Percentiles rank a stretch among this genome's conserved stretches.
These are phyloP conservation scores for Lophium mytilinum DNA, from an alignment of 495 filamentous ascomycete species.

Conservation along the genomic window DNA sequence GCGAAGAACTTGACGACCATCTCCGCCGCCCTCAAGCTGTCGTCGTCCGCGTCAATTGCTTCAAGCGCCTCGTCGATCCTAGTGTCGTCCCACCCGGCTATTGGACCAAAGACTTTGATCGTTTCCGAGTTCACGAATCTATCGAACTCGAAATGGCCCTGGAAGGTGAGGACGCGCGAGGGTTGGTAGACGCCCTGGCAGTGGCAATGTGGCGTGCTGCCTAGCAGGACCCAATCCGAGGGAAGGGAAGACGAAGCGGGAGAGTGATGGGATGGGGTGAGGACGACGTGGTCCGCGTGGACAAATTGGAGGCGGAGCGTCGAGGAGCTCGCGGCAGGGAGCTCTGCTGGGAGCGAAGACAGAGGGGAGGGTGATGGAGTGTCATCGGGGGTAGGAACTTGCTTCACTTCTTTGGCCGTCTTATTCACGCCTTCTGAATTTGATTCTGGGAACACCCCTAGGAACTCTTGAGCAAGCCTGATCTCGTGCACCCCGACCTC, in stretches of 20 bases:
- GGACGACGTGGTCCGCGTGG: conserved; percentile 14
- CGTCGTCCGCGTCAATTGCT: conserved; percentile 13
- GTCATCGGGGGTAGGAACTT: too few species aligned
- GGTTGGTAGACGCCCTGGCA: conserved; percentile 16
- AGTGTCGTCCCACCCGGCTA: conserved; percentile 1
- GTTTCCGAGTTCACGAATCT: conserved; percentile 18
- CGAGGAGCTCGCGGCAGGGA: too few species aligned
- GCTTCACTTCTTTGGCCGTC: neutral
- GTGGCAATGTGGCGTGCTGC: conserved; percentile 9
- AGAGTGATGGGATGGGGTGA: conserved; percentile 5
- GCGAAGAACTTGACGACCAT: conserved; percentile 10
- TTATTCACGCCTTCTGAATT: neutral
- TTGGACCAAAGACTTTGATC: conserved; percentile 9
- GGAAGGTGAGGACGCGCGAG: conserved; percentile 8
- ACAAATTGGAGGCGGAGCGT: conserved; percentile 8
- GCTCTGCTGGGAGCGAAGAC: too few species aligned
- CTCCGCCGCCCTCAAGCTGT: conserved; percentile 5
- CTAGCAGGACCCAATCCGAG: conserved; percentile 1
- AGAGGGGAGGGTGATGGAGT: too few species aligned
- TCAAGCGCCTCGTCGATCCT: conserved; percentile 5
- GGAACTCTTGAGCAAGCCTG: conserved; percentile 1
- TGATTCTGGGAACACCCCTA: neutral
- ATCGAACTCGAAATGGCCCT: conserved; percentile 21
- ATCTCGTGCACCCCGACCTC: conserved; percentile 14
- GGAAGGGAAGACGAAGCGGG: neutral